phyloP scores from a whole-genome alignment of 345 rosid species.

The Eucalyptus cloeziana region DNA sequence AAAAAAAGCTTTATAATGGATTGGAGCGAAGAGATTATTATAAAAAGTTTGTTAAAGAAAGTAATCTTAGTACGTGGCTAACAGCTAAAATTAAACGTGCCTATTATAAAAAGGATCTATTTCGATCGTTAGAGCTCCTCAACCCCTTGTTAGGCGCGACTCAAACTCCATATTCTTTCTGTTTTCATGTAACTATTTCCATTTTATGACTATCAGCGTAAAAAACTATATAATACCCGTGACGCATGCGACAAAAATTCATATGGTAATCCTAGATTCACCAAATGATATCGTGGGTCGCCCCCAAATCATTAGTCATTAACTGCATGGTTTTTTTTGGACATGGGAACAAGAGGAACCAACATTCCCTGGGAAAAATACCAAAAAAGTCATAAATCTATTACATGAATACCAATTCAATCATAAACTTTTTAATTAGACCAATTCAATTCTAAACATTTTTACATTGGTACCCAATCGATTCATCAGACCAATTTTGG shows the following conservation, averaged over 20 bases:
- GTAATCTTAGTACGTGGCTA: not conserved
- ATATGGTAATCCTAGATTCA: not conserved
- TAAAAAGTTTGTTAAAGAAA: not conserved
- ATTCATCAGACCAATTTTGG: too few relatives aligned
- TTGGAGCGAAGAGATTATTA: not conserved
- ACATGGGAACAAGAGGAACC: not conserved
- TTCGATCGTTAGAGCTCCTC: not conserved
- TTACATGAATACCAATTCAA: too few relatives aligned
- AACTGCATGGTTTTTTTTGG: not conserved
- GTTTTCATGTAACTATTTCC: not conserved
- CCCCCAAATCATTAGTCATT: not conserved
- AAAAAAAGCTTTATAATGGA: not conserved
- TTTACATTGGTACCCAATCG: too few relatives aligned
- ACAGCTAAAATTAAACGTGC: not conserved
- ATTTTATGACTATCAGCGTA: not conserved
- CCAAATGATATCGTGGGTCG: not conserved
- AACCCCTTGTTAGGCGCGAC: not conserved
- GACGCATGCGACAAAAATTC: not conserved
- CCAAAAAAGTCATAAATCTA: too few relatives aligned
- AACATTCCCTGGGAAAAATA: accelerated
- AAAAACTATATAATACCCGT: not conserved
- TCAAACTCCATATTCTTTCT: not conserved
- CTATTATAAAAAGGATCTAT: not conserved
- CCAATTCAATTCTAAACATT: too few relatives aligned
- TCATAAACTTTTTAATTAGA: too few relatives aligned